Evolutionary conservation across 129 eudicot genomes (phyloP).

Genomic region (Flaveria sonorensis): DNA sequence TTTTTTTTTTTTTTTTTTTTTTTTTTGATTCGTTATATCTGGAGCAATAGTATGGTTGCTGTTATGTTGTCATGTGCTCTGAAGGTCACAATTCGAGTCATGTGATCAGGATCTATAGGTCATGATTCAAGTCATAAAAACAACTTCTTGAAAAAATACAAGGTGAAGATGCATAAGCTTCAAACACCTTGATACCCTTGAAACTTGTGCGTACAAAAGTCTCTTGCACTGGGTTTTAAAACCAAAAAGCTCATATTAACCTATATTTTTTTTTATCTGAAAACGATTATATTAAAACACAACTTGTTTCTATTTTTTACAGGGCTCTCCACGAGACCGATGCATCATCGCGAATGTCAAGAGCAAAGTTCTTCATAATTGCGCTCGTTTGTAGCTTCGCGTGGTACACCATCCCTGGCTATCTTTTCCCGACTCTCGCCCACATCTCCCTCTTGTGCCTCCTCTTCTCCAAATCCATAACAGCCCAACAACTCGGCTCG

Average conservation of each 20-base stretch:
- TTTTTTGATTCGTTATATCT: neutral
- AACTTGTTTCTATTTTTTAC: neutral
- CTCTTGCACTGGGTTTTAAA: no score
- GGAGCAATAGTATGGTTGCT: no score
- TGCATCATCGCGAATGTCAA: constrained; percentile 31
- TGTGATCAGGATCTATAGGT: no score
- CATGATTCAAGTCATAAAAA: no score
- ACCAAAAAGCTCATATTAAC: neutral
- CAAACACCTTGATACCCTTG: no score
- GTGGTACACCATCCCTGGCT: constrained; percentile 65
- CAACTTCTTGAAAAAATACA: no score
- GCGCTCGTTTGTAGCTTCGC: constrained; percentile 57
- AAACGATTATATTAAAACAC: no score
- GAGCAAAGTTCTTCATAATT: constrained; percentile 59
- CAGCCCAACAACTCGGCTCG: constrained; percentile 61
- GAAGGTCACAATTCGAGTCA: no score
- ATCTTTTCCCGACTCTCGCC: constrained; percentile 44
- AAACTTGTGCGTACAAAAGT: no score
- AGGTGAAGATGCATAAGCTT: no score
- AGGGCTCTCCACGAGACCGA: constrained; percentile 72
- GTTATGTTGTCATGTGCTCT: no score
- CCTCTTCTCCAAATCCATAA: constrained; percentile 38
- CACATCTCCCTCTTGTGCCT: constrained; percentile 52
- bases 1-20: neutral
- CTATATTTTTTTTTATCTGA: neutral